phyloP scores from a whole-genome alignment of 2,329 filamentous ascomycete species.

The Diaporthe vexans region DNA sequence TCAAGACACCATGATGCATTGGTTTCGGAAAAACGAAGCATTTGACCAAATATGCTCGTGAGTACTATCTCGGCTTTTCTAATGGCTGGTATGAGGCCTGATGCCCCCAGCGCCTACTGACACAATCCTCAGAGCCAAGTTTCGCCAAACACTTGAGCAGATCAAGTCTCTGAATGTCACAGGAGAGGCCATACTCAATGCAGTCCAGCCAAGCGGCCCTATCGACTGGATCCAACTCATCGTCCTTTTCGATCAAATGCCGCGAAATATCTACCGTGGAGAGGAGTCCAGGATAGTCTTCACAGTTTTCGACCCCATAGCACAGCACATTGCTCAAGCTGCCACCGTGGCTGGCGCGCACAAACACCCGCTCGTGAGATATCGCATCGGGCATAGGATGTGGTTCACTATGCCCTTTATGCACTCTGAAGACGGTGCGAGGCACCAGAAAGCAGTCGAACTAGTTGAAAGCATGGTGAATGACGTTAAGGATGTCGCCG shows the following conservation, averaged over 20 bases:
- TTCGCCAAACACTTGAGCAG: not conserved
- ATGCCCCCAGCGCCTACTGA: not conserved
- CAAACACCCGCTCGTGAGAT: constrained; percentile 40
- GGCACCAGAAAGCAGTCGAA: constrained; percentile 52
- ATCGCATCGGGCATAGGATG: constrained; percentile 50
- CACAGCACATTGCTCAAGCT: constrained; percentile 51
- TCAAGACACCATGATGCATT: constrained; percentile 35
- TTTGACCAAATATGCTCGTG: constrained; percentile 44
- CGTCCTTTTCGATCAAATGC: constrained; percentile 67
- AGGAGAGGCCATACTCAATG: not conserved
- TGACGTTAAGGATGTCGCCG: not conserved
- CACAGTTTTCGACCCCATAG: constrained; percentile 63
- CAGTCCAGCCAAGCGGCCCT: not conserved
- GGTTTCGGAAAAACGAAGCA: constrained; percentile 42
- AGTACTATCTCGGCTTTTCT: not conserved
- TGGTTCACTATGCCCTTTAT: constrained; percentile 67
- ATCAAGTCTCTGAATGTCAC: not conserved
- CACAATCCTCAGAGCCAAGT: not conserved
- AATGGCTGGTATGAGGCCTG: not conserved
- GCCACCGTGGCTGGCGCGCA: constrained; percentile 45
- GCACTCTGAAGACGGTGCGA: constrained; percentile 61
- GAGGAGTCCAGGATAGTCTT: constrained; percentile 59
- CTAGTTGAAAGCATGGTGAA: constrained; percentile 41
- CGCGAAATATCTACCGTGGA: constrained; percentile 65
- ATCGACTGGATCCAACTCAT: constrained; percentile 49